Base-by-base conservation (phyloP, 2,329 filamentous ascomycete genomes). In the Teratosphaeriaceae sp. region DNA sequence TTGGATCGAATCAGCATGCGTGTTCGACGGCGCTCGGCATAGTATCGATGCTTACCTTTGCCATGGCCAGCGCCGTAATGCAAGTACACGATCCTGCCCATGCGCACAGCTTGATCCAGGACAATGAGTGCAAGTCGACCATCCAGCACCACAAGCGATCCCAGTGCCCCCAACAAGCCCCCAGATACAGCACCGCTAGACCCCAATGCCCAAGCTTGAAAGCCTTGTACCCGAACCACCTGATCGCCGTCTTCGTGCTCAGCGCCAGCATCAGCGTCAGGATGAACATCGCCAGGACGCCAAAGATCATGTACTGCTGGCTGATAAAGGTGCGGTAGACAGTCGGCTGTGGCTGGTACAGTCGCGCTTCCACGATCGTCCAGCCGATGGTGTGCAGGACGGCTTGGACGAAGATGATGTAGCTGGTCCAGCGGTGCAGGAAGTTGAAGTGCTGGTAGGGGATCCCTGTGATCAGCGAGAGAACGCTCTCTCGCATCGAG, bases 91-190 rank as follows among this genome's bases (percentile, higher is more conserved):
- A 26, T 43, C 13, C 46, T 34, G 7, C 27, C 7, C 42, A 19
- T 15, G 18, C 84, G 72, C 8, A 78, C 68, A 1, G 64, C 71
- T 6, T 83, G 75, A 55, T 88, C 84, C 19, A 84, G 49, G 43
- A 76, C 70, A 72, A 83, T 83, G 13, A 88, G 70, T 1, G 77
- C 65, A 4, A 88, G 63, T 0, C 76, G 76, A 85, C 71, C 58
- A 88, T 72, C 66, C 83, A 88, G 58, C 80, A 85, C 36, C 75
- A 71, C 3, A 88, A 68, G 39, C 79, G 68, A 39, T 71, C 61
- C 85, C 84, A 89, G 58, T 89, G 85, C 1, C 75, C 84, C 75
- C 82, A 87, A 62, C 82, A 83, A 2, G 82, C 83, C 3, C 82
- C 85, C 11, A 88, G 76, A 61, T 86, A 89, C 3, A 88, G 61